Percentiles rank a stretch among this genome's conserved stretches.
Evolutionary conservation across 768 basidiomycete genomes (phyloP).

Genomic region (Boletus coccyginus): DNA sequence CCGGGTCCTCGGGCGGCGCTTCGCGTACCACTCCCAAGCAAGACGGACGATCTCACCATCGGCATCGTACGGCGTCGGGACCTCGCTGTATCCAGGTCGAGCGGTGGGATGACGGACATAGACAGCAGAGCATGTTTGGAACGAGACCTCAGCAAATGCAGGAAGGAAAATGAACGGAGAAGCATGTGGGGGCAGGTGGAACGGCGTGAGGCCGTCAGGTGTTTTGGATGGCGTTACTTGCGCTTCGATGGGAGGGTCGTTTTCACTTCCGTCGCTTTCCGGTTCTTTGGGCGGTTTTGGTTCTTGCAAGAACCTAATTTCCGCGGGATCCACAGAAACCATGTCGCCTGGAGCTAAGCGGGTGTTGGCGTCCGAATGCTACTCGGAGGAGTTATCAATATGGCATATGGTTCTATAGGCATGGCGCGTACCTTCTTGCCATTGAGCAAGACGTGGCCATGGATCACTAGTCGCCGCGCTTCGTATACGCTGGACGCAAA

Average conservation of each 20-base stretch:
- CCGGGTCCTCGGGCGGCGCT: constrained; percentile 64
- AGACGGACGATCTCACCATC: constrained; percentile 90
- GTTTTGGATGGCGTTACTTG: background rate
- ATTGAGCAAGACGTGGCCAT: constrained; percentile 85
- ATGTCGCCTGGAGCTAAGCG: constrained; percentile 93
- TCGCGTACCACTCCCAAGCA: constrained; percentile 95
- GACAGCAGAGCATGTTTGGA: constrained; percentile 83
- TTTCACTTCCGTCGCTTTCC: constrained; percentile 2
- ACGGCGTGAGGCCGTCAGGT: constrained; percentile 53
- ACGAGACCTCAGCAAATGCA: constrained; percentile 83
- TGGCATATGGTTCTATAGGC: background rate
- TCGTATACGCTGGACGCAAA: constrained; percentile 88
- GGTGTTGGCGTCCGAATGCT: constrained; percentile 85
- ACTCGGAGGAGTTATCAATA: constrained; percentile 2
- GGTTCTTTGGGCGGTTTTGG: constrained; percentile 18
- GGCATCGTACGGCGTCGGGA: constrained; percentile 93
- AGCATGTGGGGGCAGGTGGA: constrained; percentile 83
- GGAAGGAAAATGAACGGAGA: constrained; percentile 94
- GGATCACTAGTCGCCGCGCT: constrained; percentile 81
- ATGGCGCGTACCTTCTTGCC: constrained; percentile 70
- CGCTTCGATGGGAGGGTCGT: background rate
- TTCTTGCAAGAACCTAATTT: constrained; percentile 69
- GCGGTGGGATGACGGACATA: constrained; percentile 97
- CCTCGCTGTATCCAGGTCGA: constrained; percentile 92
- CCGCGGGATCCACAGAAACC: constrained; percentile 81